Percentiles rank a stretch among this genome's conserved stretches.
These are phyloP conservation scores for Penicillium paneum DNA, from an alignment of 2,329 filamentous ascomycete species.

Conservation along the genomic window DNA sequence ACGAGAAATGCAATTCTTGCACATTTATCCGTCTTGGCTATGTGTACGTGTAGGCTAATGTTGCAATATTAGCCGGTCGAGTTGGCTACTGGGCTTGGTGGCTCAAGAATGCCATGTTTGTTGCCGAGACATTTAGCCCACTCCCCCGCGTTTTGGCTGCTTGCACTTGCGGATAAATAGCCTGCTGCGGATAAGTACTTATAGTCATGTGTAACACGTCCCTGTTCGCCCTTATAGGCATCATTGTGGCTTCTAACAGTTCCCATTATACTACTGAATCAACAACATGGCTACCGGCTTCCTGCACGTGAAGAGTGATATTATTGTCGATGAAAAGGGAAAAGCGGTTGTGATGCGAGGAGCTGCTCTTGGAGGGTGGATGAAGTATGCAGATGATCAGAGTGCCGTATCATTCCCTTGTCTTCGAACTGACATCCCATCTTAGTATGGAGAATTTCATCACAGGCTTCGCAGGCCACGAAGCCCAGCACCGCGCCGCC, in stretches of 20 bases:
- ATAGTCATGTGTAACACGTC: neutral
- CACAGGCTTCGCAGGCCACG: constrained; percentile 59
- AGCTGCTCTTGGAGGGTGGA: constrained; percentile 47
- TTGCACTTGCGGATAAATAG: neutral
- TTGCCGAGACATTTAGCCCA: constrained; percentile 4
- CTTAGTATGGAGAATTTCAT: constrained; percentile 62
- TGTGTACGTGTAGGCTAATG: constrained; percentile 13
- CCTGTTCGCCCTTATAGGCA: neutral
- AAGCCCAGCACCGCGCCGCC: constrained; percentile 54
- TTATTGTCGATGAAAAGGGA: constrained; percentile 48
- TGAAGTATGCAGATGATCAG: constrained; percentile 33
- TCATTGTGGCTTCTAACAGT: neutral
- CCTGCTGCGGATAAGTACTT: neutral
- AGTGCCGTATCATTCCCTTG: neutral
- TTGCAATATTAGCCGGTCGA: constrained; percentile 11
- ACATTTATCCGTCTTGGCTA: constrained; percentile 4
- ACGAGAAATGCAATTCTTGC: constrained; percentile 14
- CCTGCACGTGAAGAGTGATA: constrained; percentile 42
- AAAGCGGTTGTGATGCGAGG: constrained; percentile 49
- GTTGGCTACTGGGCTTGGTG: neutral
- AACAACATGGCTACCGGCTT: constrained; percentile 35
- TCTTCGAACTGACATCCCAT: neutral
- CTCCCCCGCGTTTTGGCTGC: constrained; percentile 11
- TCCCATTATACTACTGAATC: neutral
- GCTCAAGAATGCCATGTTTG: neutral